Conservation (phyloP, 768 basidiomycete genomes). For the Brasilioporus rufonigricans region DNA sequence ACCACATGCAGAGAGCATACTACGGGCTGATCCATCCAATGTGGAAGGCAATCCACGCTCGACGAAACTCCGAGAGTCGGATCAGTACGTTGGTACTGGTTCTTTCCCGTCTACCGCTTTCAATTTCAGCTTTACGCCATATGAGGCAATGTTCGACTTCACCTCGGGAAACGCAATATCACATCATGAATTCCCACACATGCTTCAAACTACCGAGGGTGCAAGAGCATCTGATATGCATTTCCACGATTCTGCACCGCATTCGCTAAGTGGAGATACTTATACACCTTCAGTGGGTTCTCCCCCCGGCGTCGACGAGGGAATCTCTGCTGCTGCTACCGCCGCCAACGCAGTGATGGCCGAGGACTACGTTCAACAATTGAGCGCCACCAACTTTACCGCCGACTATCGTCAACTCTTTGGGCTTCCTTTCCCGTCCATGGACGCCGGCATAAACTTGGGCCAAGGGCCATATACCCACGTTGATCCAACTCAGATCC, state of each 20-base stretch:
- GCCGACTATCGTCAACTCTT: conserved; percentile 66
- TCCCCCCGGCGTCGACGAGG: conserved; percentile 38
- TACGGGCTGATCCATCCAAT: conserved; percentile 74
- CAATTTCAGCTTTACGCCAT: conserved; percentile 70
- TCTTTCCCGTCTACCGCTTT: conserved; percentile 68
- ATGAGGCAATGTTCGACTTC: conserved; percentile 61
- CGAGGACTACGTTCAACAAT: conserved; percentile 63
- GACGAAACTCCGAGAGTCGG: conserved; percentile 34
- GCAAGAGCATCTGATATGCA: conserved; percentile 29
- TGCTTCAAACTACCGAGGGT: conserved; percentile 30
- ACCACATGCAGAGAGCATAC: conserved; percentile 76
- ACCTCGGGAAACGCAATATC: conserved; percentile 35
- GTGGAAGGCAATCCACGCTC: conserved; percentile 38
- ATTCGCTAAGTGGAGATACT: conserved; percentile 28
- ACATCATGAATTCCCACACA: conserved; percentile 36
- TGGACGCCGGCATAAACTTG: conserved; percentile 41
- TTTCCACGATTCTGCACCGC: conserved; percentile 32
- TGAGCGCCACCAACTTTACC: conserved; percentile 48
- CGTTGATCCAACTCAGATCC: conserved; percentile 91
- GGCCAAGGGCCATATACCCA: conserved; percentile 63
- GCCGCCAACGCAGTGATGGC: conserved; percentile 68
- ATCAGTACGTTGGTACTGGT: conserved; percentile 40
- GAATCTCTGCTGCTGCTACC: conserved; percentile 62
- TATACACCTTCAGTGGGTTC: conserved; percentile 38
- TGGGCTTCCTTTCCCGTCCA: conserved; percentile 58